Evolutionary conservation across 2,329 filamentous ascomycete genomes (phyloP), one percentile per base, ranked within the genome.

Genomic region (Blastomyces silverae): DNA sequence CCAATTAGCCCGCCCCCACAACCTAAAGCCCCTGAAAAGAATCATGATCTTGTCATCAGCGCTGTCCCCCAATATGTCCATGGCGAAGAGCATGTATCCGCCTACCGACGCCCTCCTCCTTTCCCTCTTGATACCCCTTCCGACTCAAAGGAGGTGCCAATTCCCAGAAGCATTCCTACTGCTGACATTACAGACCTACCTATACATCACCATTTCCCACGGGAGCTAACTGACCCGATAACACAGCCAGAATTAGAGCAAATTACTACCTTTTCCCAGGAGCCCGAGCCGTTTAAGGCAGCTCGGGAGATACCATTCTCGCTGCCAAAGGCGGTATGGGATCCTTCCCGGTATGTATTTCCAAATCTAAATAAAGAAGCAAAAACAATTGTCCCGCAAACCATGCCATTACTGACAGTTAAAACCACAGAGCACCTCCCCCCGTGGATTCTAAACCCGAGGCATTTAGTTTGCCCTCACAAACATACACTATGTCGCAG

Each of bases 401-500:
- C 31, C 53, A 42, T 64, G 31, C 59, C 66, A 62, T 70, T 53
- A 31, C 58, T 44, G 8, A 10, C 46, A 72, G 64, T 71, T 71
- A 73, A 65, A 71, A 31, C 61, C 64, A 59, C 69, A 90, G 87
- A 73, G 84, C 87, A 71, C 78, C 80, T 37, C 86, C 86, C 22
- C 86, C 86, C 3, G 64, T 76, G 2, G 77, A 89, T 72, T 91
- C 92, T 5, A 89, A 82, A 73, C 92, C 92, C 10, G 94, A 97
- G 81, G 93, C 92, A 7, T 81, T 85, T 67, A 91, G 95, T 75
- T 89, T 97, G 72, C 91, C 92, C 20, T 83, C 83, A 58, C 85
- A 87, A 64, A 86, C 86, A 64, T 97, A 97, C 77, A 83, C 85
- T 64, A 97, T 97, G 88, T 96, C 89, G 64, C 84, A 84, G 64